phyloP scores from a whole-genome alignment of 768 basidiomycete genomes.

The Pleurotus pulmonarius region DNA sequence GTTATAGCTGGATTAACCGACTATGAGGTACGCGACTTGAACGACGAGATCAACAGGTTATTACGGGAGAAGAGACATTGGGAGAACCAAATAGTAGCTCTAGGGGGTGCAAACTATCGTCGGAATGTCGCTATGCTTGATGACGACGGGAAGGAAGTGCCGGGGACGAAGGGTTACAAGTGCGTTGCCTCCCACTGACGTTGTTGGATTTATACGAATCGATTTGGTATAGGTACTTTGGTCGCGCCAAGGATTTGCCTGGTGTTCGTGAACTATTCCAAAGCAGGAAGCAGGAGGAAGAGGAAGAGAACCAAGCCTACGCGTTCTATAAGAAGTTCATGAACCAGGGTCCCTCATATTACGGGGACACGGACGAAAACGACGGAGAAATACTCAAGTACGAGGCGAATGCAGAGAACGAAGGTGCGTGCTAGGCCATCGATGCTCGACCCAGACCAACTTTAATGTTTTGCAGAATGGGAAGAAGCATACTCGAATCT shows the following conservation, averaged over 20 bases:
- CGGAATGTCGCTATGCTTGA: slow-evolving; percentile 92
- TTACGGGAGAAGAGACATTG: slow-evolving; percentile 95
- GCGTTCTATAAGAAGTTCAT: slow-evolving; percentile 85
- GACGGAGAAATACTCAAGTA: slow-evolving; percentile 64
- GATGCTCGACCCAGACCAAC: too few species aligned
- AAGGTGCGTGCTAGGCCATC: slow-evolving; percentile 43
- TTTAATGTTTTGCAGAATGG: slow-evolving; percentile 46
- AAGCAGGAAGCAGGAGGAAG: slow-evolving; percentile 80
- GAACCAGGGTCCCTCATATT: slow-evolving; percentile 85
- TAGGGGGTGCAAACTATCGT: slow-evolving; percentile 95
- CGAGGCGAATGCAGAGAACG: slow-evolving; percentile 69
- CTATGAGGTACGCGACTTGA: slow-evolving; percentile 93
- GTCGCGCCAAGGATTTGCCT: slow-evolving; percentile 92
- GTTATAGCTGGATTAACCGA: slow-evolving; percentile 81
- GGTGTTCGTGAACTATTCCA: slow-evolving; percentile 95
- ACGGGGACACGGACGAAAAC: slow-evolving; percentile 85
- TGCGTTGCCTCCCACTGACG: slow-evolving; percentile 29
- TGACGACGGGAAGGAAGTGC: slow-evolving; percentile 94
- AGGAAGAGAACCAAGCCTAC: slow-evolving; percentile 79
- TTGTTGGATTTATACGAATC: background rate
- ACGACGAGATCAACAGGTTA: slow-evolving; percentile 96
- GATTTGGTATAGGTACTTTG: slow-evolving; percentile 72
- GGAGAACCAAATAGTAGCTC: slow-evolving; percentile 96
- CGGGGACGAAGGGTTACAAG: slow-evolving; percentile 98
- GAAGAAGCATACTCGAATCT: slow-evolving; percentile 55